A percentile compares a stretch with the other conserved stretches of the same genome.
These are phyloP conservation scores for Candida tammaniensis DNA, from an alignment of 805 yeast genomes.

Conservation along the genomic window DNA sequence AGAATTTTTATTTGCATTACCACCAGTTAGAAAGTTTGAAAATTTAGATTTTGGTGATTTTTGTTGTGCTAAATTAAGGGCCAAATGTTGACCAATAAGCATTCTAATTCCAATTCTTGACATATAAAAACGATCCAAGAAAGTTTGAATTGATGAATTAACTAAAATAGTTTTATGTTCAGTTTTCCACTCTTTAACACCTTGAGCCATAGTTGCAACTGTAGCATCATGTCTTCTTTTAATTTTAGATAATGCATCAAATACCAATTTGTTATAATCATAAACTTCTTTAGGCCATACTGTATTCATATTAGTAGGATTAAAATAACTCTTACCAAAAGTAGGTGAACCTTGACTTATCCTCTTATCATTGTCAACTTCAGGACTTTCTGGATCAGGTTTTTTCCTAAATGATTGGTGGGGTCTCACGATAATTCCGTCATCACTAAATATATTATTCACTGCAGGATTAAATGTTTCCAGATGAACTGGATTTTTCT, in stretches of 20 bases:
- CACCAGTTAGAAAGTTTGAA: slow-evolving; percentile 34
- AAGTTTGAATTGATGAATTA: slow-evolving; percentile 72
- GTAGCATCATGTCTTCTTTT: slow-evolving; percentile 89
- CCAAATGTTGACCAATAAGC: slow-evolving; percentile 93
- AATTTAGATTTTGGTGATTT: slow-evolving; percentile 39
- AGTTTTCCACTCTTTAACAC: slow-evolving; percentile 86
- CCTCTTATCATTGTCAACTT: slow-evolving; percentile 3
- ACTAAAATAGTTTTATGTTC: slow-evolving; percentile 46
- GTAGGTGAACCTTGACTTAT: slow-evolving; percentile 33
- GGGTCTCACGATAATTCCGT: slow-evolving; percentile 44
- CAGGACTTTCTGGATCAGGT: slow-evolving; percentile 1
- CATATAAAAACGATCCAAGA: slow-evolving; percentile 85
- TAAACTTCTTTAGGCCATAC: slow-evolving; percentile 74
- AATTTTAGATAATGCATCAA: slow-evolving; percentile 64
- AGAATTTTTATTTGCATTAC: slow-evolving; percentile 8
- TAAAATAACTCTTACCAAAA: slow-evolving; percentile 46
- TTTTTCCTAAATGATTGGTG: slow-evolving; percentile 11
- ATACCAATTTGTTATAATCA: slow-evolving; percentile 66
- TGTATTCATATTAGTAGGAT: slow-evolving; percentile 51
- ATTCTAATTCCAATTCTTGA: slow-evolving; percentile 88
- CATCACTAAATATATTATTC: slow-evolving; percentile 46
- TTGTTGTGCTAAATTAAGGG: slow-evolving; percentile 66
- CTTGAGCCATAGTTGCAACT: slow-evolving; percentile 88
- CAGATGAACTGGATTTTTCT: slow-evolving; percentile 25
- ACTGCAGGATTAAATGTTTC: slow-evolving; percentile 35